Conservation (phyloP, 106 monocot species). For the Allium cepa region DNA sequence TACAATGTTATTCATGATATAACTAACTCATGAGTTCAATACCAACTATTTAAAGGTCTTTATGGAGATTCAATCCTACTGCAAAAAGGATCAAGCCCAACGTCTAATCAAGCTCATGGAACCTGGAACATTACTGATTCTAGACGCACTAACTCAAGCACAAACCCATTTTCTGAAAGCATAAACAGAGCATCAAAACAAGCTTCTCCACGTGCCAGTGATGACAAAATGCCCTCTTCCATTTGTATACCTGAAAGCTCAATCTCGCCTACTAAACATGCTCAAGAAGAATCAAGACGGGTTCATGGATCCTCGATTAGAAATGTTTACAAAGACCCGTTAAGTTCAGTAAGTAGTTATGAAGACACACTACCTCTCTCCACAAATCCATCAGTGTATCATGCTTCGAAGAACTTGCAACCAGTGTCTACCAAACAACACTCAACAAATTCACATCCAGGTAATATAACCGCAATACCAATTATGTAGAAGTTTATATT, state of each 20-base stretch:
- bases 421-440: neutral
- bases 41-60: too few species aligned
- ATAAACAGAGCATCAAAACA: neutral
- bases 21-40: too few species aligned
- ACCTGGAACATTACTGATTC: neutral
- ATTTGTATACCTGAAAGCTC: neutral
- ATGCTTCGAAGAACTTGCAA: neutral
- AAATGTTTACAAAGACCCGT: neutral
- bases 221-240: neutral
- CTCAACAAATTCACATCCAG: constrained; percentile 2
- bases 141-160: neutral
- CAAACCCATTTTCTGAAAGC: neutral
- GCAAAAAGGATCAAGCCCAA: neutral
- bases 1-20: too few species aligned
- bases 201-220: neutral
- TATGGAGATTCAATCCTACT: neutral
- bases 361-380: neutral
- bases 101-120: neutral
- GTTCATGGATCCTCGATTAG: neutral
- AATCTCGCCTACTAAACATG: neutral
- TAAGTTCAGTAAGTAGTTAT: neutral
- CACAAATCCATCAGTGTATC: neutral
- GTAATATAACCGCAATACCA: neutral
- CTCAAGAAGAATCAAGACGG: neutral
- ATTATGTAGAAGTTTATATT: neutral